Conservation (phyloP, 345 rosid species). For the Aquilaria malaccensis region DNA sequence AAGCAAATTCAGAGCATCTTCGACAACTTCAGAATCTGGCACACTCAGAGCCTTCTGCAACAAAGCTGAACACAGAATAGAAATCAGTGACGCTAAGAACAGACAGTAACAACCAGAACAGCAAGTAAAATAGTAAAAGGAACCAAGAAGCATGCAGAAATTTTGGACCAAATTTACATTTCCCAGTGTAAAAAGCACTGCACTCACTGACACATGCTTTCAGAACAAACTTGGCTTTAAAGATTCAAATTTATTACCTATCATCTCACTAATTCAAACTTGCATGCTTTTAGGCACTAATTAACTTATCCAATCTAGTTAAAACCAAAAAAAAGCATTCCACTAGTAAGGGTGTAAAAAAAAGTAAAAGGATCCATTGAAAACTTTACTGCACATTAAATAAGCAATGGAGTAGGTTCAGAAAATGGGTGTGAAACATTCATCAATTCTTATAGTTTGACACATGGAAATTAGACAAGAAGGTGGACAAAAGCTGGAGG, state of each 20-base stretch:
- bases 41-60: constrained; percentile 88
- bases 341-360: too few relatives aligned
- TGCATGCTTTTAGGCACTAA: not conserved
- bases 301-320: too few relatives aligned
- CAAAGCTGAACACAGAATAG: constrained; percentile 42
- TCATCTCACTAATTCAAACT: not conserved
- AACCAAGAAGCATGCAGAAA: not conserved
- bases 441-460: too few relatives aligned
- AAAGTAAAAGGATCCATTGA: too few relatives aligned
- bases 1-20: constrained; percentile 69
- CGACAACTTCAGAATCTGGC: constrained; percentile 63
- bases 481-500: too few relatives aligned
- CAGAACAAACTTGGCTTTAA: not conserved
- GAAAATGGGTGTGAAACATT: too few relatives aligned
- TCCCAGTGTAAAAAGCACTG: too few relatives aligned
- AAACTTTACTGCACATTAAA: not conserved
- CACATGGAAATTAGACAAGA: too few relatives aligned
- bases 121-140: not conserved
- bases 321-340: too few relatives aligned
- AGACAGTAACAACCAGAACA: not conserved
- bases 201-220: too few relatives aligned
- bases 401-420: not conserved
- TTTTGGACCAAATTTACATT: too few relatives aligned
- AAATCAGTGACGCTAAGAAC: constrained; percentile 5
- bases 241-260: not conserved